Evolutionary conservation across 2,329 filamentous ascomycete species (phyloP), one percentile per base, ranked within the genome.

Genomic region (Teratosphaeria nubilosa): DNA sequence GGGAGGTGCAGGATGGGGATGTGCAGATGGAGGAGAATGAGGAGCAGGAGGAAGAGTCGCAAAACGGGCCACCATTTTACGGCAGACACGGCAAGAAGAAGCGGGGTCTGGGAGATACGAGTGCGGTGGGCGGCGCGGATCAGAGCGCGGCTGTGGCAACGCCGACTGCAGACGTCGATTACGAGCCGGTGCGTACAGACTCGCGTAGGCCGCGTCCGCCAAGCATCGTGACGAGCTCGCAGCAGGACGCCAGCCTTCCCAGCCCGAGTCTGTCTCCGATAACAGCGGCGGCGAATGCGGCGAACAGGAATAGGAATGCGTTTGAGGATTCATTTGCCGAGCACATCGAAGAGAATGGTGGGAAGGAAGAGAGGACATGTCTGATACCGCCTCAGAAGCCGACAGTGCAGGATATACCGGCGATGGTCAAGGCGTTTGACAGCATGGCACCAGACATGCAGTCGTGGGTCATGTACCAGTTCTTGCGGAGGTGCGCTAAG

Each of bases 391-490:
- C 24, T 22, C 55, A 57, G 52, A 60, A 60, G 54, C 31, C 54
- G 20, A 71, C 68, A 0, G 62, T 92, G 22, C 82, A 91, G 74
- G 89, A 95, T 66, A 88, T 92, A n/a, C 88, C 88, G 7, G 83
- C 81, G 16, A 89, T 99, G 80, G 76, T 99, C 16, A 88, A 96
- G 65, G 86, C 86, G 2, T 99, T 97, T 67, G 92, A 97, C 71
- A 83, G 87, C 6, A 88, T 99, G 80, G 91, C 92, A 1, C 84
- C 88, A 51, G 87, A 94, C 67, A 85, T 99, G 82, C 94, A 99
- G 75, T 88, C 88, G 0, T 95, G 95, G 70, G 86, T 99, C 75
- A 95, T 99, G 85, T 97, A 95, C 70, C 92, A 99, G 70, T 84
- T 99, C 57, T 81, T 99, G 27, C 86, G 90, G 58, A 83, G 94